Evolutionary conservation across 176 grass and related monocot species (phyloP).

Genomic region (bread wheat (Triticum aestivum)): IWGSC_CS_RefSeq_v2.1 NC_057804.1:39838947-39839446

Average conservation of each 20-base stretch:
- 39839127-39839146: not conserved
- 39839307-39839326: not conserved
- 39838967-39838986: not conserved
- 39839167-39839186: not conserved
- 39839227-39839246: not conserved
- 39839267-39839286: not conserved
- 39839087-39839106: not conserved
- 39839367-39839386: too few species aligned
- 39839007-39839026: not conserved
- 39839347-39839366: too few species aligned
- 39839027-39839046: not conserved
- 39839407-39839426: too few species aligned
- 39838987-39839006: not conserved
- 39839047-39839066: not conserved
- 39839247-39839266: too few species aligned
- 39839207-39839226: not conserved
- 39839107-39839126: constrained; percentile 11
- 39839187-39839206: not conserved
- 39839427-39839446: too few species aligned
- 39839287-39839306: not conserved
- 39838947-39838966: not conserved
- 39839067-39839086: too few species aligned
- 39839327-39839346: too few species aligned
- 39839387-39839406: too few species aligned
- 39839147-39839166: not conserved